Evolutionary conservation across 805 yeast species (phyloP), one percentile per base, ranked within the genome.

Genomic region (Suhomyces xylopsoci): DNA sequence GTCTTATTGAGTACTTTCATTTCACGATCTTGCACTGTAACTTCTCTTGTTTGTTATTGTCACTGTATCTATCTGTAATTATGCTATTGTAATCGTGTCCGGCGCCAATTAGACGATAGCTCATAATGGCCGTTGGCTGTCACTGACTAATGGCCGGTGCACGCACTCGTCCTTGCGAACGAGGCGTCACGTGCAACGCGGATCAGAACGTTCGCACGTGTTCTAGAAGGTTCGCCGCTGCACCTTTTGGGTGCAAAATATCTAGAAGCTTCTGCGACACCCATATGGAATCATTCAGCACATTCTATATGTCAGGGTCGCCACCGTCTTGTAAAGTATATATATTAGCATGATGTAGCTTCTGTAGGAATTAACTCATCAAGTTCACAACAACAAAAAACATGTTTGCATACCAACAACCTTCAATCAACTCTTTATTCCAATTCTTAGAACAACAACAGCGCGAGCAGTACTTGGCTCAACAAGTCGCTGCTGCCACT

Each of bases 401-500:
- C 19, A 50, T 50, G 52, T 50, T 50, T 30, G 49, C 52, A 8
- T 50, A 46, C 36, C 32, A 45, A 38, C 52, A 46, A 41, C 52
- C 49, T 6, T 22, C 42, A 24, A 15, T 65, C 58, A 19, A 49
- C 60, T 48, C 63, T 65, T 48, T 77, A 83, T 44, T 81, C 42
- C 40, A 41, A 17, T 45, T 38, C 15, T 20, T 49, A 19, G 51
- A 51, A 24, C 46, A 45, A 42, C 49, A 45, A 32, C 41, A 47
- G 22, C 25, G 43, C 10, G 50, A 41, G 14, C 45, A 40, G 22
- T 10, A 57, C 15, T 58, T 24, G 26, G 49, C 49, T 12, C 49
- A 47, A 47, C 36, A 34, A 36, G 36, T n/a, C 3, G 15, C 48
- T 30, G 48, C 48, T 32, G 40, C 40, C 5, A 26, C 41, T 20